Conservation (phyloP, 352 stramenopile genomes). For the Phytophthora ramorum region DNA sequence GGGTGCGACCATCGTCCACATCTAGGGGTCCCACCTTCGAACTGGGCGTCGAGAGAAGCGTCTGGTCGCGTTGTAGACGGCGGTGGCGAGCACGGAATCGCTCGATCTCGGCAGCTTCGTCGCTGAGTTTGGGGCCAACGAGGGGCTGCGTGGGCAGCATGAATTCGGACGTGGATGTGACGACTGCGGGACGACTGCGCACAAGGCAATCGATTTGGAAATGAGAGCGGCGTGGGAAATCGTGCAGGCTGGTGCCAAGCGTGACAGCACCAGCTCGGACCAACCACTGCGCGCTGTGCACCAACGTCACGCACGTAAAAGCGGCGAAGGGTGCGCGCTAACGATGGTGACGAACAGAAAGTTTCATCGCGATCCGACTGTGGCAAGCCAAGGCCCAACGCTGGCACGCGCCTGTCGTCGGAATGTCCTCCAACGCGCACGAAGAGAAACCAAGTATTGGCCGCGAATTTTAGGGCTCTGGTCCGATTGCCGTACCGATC, state of each 20-base stretch:
- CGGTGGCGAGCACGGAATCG: conserved; percentile 45
- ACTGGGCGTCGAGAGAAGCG: neutral
- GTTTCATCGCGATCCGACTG: neutral
- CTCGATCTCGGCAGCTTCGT: conserved; percentile 44
- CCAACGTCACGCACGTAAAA: neutral
- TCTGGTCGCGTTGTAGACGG: conserved; percentile 32
- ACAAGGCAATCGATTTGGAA: neutral
- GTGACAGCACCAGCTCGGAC: neutral
- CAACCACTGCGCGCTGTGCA: neutral
- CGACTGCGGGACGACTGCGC: neutral
- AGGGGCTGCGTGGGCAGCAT: neutral
- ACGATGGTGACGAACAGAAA: neutral
- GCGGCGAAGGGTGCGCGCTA: no score
- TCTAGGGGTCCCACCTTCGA: conserved; percentile 13
- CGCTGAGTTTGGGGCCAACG: neutral
- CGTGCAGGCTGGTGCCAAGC: neutral
- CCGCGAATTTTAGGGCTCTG: neutral
- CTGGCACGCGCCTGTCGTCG: neutral
- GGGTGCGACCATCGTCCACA: conserved; percentile 36
- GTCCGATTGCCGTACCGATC: neutral
- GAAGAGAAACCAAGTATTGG: neutral
- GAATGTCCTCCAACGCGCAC: neutral
- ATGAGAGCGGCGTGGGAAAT: conserved; percentile 8
- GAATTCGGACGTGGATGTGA: conserved; percentile 24
- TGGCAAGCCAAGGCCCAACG: neutral